Percentiles rank a stretch among this genome's conserved stretches.
phyloP scores from a whole-genome alignment of 768 basidiomycete genomes.

The Hypholoma sublateritium region DNA sequence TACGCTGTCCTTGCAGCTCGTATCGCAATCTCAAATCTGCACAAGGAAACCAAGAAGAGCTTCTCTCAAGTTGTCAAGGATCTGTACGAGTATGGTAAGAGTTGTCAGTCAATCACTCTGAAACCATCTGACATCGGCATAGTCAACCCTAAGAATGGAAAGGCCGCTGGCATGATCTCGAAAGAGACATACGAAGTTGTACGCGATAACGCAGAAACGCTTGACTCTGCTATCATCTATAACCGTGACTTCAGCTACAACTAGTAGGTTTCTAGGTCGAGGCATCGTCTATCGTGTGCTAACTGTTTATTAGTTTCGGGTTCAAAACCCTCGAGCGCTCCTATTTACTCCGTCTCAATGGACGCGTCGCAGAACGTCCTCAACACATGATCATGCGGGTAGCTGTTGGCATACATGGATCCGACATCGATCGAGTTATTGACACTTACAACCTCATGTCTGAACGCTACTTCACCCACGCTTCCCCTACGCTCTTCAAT shows the following conservation, averaged over 20 bases:
- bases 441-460: constrained; percentile 97
- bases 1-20: constrained; percentile 98
- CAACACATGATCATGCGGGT: constrained; percentile 99
- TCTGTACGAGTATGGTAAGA: constrained; percentile 81
- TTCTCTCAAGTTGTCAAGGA: constrained; percentile 93
- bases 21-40: constrained; percentile 97
- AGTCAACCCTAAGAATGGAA: constrained; percentile 95
- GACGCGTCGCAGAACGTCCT: constrained; percentile 93
- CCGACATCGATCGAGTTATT: constrained; percentile 83
- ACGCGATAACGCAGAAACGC: constrained; percentile 71
- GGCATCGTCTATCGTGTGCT: background rate
- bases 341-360: constrained; percentile 92
- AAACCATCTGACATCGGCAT: background rate
- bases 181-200: constrained; percentile 83
- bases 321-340: constrained; percentile 99
- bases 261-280: constrained; percentile 50
- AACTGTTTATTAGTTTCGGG: constrained; percentile 67
- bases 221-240: constrained; percentile 97
- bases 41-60: constrained; percentile 98
- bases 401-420: constrained; percentile 93
- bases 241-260: constrained; percentile 98
- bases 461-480: constrained; percentile 97
- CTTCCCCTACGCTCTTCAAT: constrained; percentile 97
- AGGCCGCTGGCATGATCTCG: constrained; percentile 87
- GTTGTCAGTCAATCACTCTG: background rate